Conservation (phyloP, 257 asterid genomes). For the Nyctanthes arbortristis region DNA sequence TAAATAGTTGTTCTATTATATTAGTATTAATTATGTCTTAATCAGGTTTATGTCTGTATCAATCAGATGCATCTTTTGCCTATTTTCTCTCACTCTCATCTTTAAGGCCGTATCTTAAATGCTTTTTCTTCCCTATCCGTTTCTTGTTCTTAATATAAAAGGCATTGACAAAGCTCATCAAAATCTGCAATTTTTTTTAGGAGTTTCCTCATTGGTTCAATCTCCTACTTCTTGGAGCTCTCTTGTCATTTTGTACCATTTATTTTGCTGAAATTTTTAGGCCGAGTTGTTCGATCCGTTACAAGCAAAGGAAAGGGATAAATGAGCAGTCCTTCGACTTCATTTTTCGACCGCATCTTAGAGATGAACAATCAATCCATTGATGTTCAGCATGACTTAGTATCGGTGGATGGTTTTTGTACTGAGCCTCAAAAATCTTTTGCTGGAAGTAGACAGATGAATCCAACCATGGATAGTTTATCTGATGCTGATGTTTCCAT, state of each 20-base stretch:
- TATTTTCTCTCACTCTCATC: slow-evolving; percentile 4
- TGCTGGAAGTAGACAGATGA: not conserved
- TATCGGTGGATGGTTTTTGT: not conserved
- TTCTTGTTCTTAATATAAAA: not conserved
- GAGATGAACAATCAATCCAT: slow-evolving; percentile 25
- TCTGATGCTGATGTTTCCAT: slow-evolving; percentile 12
- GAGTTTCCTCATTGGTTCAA: slow-evolving; percentile 24
- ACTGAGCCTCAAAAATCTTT: slow-evolving; percentile 2
- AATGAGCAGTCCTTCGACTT: not conserved
- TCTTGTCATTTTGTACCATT: slow-evolving; percentile 3
- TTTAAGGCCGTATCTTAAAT: not conserved
- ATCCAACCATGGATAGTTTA: not conserved
- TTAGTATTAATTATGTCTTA: too few relatives aligned
- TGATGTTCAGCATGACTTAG: not conserved
- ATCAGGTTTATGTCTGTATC: slow-evolving; percentile 4
- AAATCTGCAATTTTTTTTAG: slow-evolving; percentile 24
- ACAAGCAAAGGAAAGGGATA: too few relatives aligned
- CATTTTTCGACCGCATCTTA: not conserved
- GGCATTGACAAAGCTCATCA: slow-evolving; percentile 13
- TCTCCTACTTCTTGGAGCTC: slow-evolving; percentile 21
- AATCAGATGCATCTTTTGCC: not conserved
- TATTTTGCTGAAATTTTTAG: not conserved
- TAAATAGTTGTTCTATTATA: too few relatives aligned
- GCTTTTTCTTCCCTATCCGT: slow-evolving; percentile 8
- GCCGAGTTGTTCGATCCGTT: not conserved